phyloP scores from a whole-genome alignment of 169 alveolate species.

The Plasmodium blacklocki region DNA sequence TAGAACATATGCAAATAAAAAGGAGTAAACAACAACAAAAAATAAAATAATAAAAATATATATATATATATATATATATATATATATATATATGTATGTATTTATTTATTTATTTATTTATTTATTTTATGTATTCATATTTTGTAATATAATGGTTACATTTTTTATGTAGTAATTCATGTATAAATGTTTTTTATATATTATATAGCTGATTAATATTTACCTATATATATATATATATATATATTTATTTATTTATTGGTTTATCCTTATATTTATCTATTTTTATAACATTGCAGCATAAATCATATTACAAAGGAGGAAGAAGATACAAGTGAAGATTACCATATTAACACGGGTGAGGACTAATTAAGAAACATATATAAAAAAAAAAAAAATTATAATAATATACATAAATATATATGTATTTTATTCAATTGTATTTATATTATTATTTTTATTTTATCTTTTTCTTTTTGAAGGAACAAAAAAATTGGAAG shows the following conservation, averaged over 20 bases:
- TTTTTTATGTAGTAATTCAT: background rate
- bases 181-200: background rate
- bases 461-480: conserved; percentile 6
- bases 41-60: background rate
- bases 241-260: too few relatives aligned
- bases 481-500: conserved; percentile 54
- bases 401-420: too few relatives aligned
- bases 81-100: too few relatives aligned
- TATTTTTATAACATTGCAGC: background rate
- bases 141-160: background rate
- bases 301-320: background rate
- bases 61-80: background rate
- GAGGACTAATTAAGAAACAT: background rate
- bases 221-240: background rate
- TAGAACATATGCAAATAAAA: conserved; percentile 17
- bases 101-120: too few relatives aligned
- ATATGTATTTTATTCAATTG: background rate
- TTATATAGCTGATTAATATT: background rate
- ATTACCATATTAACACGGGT: background rate
- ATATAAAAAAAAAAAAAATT: background rate
- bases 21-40: conserved; percentile 6
- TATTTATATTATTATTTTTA: background rate
- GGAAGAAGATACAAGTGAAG: background rate
- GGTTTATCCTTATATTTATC: too few relatives aligned
- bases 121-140: background rate